Evolutionary conservation across 805 yeast species (phyloP).

Genomic region (Wickerhamomyces xylosicus): DNA sequence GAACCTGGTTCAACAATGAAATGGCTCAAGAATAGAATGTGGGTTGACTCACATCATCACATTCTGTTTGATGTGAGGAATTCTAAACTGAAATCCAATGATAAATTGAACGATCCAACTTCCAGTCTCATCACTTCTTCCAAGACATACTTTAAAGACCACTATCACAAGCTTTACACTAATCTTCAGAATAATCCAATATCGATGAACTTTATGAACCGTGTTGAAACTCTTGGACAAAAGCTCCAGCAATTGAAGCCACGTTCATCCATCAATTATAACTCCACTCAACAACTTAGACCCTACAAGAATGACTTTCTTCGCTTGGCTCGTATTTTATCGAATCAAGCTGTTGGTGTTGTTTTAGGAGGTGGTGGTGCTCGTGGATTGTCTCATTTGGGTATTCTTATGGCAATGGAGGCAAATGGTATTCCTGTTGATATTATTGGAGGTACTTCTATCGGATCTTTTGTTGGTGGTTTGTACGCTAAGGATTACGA

Average conservation of each 20-base stretch:
- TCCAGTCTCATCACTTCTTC: not conserved
- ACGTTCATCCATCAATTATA: conserved; percentile 9
- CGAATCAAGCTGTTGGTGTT: conserved; percentile 90
- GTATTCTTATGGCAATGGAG: conserved; percentile 83
- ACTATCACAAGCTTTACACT: not conserved
- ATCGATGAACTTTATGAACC: conserved; percentile 21
- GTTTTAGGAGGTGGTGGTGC: conserved; percentile 99
- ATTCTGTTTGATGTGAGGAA: conserved; percentile 46
- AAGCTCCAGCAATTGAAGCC: conserved; percentile 14
- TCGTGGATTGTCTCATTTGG: conserved; percentile 86
- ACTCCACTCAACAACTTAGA: conserved; percentile 20
- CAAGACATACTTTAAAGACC: conserved; percentile 9
- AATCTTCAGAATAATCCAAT: conserved; percentile 10
- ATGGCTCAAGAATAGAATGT: conserved; percentile 78
- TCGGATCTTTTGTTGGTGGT: conserved; percentile 94
- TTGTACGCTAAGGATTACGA: conserved; percentile 89
- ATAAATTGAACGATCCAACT: conserved; percentile 1
- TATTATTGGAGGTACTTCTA: conserved; percentile 91
- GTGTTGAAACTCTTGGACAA: conserved; percentile 26
- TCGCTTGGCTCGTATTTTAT: conserved; percentile 77
- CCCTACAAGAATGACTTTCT: conserved; percentile 81
- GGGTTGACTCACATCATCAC: conserved; percentile 94
- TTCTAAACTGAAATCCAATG: conserved; percentile 6
- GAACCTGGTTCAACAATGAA: conserved; percentile 74
- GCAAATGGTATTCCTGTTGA: conserved; percentile 92